Conservation (phyloP, 306 rosid species). For the Benincasa hispida region DNA sequence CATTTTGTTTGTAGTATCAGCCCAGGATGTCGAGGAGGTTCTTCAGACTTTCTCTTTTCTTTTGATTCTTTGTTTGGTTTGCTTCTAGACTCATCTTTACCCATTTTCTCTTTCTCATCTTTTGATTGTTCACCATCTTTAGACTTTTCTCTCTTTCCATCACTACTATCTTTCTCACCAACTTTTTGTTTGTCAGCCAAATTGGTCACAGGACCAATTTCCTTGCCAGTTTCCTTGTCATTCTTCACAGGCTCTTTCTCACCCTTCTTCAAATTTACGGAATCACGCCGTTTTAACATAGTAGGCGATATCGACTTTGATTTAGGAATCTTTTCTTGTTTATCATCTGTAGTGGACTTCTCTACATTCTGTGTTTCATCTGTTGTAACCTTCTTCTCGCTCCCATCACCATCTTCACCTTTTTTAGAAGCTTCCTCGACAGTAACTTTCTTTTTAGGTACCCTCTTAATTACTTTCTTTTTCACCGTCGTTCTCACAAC, state of each 20-base stretch:
- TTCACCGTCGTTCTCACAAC: slow-evolving; percentile 44
- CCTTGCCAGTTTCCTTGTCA: slow-evolving; percentile 35
- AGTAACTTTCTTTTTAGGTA: slow-evolving; percentile 61
- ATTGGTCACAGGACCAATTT: slow-evolving; percentile 16
- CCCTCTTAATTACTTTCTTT: slow-evolving; percentile 81
- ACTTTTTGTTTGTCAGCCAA: slow-evolving; percentile 35
- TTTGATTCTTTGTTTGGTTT: slow-evolving; percentile 58
- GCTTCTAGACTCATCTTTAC: slow-evolving; percentile 45
- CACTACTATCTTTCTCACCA: slow-evolving; percentile 29
- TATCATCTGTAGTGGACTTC: slow-evolving; percentile 36
- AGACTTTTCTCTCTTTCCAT: slow-evolving; percentile 27
- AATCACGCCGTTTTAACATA: slow-evolving; percentile 22
- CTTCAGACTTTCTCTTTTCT: slow-evolving; percentile 73
- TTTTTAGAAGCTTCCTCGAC: slow-evolving; percentile 24
- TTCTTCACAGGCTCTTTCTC: slow-evolving; percentile 43
- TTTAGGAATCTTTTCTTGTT: slow-evolving; percentile 25
- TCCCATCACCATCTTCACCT: slow-evolving; percentile 23
- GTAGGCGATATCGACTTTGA: slow-evolving; percentile 32
- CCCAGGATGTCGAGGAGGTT: slow-evolving; percentile 94
- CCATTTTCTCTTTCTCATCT: slow-evolving; percentile 50
- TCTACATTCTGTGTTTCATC: slow-evolving; percentile 21
- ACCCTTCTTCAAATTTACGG: slow-evolving; percentile 20
- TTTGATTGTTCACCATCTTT: slow-evolving; percentile 57
- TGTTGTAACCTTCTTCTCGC: slow-evolving; percentile 18
- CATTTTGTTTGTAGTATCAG: slow-evolving; percentile 57